Base-by-base conservation (phyloP, 345 rosid genomes). In the Populus ilicifolia region DNA sequence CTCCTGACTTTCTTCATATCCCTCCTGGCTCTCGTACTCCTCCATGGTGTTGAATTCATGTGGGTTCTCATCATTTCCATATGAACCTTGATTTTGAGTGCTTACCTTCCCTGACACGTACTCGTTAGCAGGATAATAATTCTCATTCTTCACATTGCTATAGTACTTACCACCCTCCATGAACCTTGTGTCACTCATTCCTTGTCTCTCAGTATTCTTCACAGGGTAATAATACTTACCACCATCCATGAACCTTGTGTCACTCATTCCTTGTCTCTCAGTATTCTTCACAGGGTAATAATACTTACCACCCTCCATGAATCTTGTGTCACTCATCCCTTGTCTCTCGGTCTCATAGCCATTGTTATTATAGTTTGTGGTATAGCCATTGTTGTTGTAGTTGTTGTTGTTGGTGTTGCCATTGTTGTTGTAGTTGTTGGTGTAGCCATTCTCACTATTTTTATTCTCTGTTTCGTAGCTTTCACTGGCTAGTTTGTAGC, bases 131-230 rank as follows among this genome's bases (percentile, higher is more conserved):
- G 74, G 56, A 21, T 69, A 17, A 50, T 20, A 70, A 10, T 80
- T 77, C 35, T 69, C 83, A 23, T 81, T 84, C 38, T 69, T 61
- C 11, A 64, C 76, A 69, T 80, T 70, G 72, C 84, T 67, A 63
- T 41, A 83, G 71, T 82, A 84, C 85, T 78, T 90, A 20, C 92
- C 91, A 21, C 85, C 84, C 68, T 76, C 89, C 83, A 85, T 17
- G 67, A 79, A 86, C 81, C 88, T 84, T 3, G 94, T 89, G 80
- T 90, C 90, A 17, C 93, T 91, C 92, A 85, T 87, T 48, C 92
- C 96, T 73, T 88, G 86, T 73, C 77, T 84, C 83, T 83, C 69
- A 2, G 38, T 65, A 10, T 43, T 43, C 46, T 43, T 43, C 46
- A 43, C 46, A 43, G 2, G 2, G 46, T 2, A 1, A 43, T 11